Conservation (phyloP, 352 stramenopile species). For the Phytophthora colocasiae region DNA sequence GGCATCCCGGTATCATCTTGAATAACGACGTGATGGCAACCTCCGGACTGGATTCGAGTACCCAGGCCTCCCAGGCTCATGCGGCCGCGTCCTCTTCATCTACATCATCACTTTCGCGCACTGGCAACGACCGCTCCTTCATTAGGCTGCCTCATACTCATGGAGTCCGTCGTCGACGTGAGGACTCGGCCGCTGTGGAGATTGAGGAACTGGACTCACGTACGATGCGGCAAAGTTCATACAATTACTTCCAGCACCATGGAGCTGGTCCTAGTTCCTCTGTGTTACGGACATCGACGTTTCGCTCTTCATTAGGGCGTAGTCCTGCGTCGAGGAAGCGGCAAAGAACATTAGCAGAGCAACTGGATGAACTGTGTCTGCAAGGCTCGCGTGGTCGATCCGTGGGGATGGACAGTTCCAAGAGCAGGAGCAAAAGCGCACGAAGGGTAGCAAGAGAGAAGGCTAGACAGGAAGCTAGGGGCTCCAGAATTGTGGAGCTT, state of each 20-base stretch:
- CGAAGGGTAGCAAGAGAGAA: conserved; percentile 18
- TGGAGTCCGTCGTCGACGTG: conserved; percentile 58
- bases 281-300: conserved; percentile 25
- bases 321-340: conserved; percentile 49
- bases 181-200: conserved; percentile 47
- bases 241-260: conserved; percentile 75
- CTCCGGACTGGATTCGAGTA: neutral
- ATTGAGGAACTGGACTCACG: conserved; percentile 75
- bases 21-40: neutral
- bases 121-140: conserved; percentile 5
- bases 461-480: neutral
- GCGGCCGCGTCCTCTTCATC: neutral
- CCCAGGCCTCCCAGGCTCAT: neutral
- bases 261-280: conserved; percentile 2
- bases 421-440: conserved; percentile 8
- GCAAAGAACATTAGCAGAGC: conserved; percentile 69
- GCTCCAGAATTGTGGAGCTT: conserved; percentile 28
- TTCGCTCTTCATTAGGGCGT: conserved; percentile 27
- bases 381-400: conserved; percentile 13
- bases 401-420: neutral
- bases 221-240: conserved; percentile 73
- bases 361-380: conserved; percentile 64
- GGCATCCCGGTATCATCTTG: no score
- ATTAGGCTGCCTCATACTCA: conserved; percentile 16
- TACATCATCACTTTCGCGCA: neutral